Evolutionary conservation across 306 rosid genomes (phyloP), one percentile per base, ranked within the genome.

Genomic region (Dryas drummondii): DNA sequence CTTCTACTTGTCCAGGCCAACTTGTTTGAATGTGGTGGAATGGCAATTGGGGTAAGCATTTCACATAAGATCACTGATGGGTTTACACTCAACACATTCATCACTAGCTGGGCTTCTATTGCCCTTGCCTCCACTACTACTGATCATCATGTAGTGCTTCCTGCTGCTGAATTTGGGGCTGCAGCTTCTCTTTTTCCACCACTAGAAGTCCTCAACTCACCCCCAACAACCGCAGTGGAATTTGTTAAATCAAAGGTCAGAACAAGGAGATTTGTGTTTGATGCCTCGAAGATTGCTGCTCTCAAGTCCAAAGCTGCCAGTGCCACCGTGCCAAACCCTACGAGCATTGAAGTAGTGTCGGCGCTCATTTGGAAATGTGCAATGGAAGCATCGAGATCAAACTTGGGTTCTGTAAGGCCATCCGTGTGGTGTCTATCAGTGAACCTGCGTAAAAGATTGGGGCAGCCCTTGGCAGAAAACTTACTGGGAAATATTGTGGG

Each of bases 1-100:
- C 26, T 78, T 13, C 66, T 68, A 3, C 50, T 22, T 16, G 59
- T 63, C 17, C 69, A 63, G 19, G 69, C 8, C 60, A 78, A 51
- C 17, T 42, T 60, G 44, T 78, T 78, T 4, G 63, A 65, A 14
- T 71, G 73, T 9, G 82, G 82, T 69, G 82, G 82, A 8, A n/a
- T 52, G 37, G 77, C 19, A 17, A 26, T 71, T 1, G 73, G 77
- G 2, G 4, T 78, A 37, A 32, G 41, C 66, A 11, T 78, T 42
- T 67, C 82, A 0, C 82, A 78, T 73, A 71, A 78, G 72, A 9
- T 63, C 3, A 51, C 16, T 5, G 82, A 78, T 37, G 49, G 37
- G 5, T 17, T 14, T 1, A 58, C 82, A 0, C 44, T 78, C 9
- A 7, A 15, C 40, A 54, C 49, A 9, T 59, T 78, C 71, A 9